Conservation (phyloP, 495 filamentous ascomycete species). For the Aspergillus homomorphus region DNA sequence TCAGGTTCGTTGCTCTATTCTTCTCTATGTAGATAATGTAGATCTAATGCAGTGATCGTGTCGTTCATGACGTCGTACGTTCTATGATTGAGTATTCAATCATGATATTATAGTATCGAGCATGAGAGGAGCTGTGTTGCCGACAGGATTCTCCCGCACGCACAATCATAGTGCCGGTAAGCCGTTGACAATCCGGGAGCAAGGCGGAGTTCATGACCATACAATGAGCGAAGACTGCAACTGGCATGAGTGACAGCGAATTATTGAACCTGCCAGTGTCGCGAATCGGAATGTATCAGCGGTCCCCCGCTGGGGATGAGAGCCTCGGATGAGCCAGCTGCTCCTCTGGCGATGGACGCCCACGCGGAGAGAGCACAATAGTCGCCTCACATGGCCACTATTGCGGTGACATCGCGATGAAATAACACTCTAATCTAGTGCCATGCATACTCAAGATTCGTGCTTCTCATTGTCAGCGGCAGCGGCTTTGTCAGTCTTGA, state of each 20-base stretch:
- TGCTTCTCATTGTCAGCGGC: constrained; percentile 10
- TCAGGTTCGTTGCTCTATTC: neutral
- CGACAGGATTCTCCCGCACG: too few relatives aligned
- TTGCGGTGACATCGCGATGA: neutral
- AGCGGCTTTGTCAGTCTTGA: constrained; percentile 51
- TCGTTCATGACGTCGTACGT: neutral
- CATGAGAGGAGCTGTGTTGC: too few relatives aligned
- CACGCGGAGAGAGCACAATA: neutral
- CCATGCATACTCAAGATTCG: constrained; percentile 9
- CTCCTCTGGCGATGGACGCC: neutral
- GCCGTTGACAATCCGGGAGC: too few relatives aligned
- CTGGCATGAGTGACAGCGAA: neutral
- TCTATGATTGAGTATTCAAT: too few relatives aligned
- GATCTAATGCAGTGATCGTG: neutral
- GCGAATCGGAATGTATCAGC: neutral
- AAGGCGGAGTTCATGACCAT: neutral
- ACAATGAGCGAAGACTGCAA: neutral
- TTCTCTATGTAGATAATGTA: neutral
- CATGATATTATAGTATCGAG: too few relatives aligned
- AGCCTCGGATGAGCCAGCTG: neutral
- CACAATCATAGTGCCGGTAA: too few relatives aligned
- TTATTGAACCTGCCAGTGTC: neutral
- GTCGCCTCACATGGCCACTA: neutral
- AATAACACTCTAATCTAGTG: neutral
- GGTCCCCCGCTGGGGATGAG: neutral